These are phyloP conservation scores for Ceratocystis smalleyi DNA, from an alignment of 2,329 filamentous ascomycete species.

Conservation along the genomic window DNA sequence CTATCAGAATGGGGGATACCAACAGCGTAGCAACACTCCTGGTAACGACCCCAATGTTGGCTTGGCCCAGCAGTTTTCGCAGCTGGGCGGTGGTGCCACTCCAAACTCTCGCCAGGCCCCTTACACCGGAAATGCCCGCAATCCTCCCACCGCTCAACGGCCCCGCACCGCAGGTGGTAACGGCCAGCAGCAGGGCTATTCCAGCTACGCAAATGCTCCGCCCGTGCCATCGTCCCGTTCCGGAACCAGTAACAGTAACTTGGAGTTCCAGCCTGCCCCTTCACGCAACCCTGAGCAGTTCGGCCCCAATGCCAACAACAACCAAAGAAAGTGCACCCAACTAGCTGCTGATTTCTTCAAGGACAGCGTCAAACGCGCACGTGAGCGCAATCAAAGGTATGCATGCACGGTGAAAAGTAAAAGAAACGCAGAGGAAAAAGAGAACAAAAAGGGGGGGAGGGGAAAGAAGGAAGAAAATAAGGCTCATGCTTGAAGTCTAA, in stretches of 20 bases:
- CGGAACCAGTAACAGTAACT: constrained; percentile 36
- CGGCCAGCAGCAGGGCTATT: constrained; percentile 46
- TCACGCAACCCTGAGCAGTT: constrained; percentile 78
- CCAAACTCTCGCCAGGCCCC: constrained; percentile 35
- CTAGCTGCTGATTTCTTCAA: constrained; percentile 88
- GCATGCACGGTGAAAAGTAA: constrained; percentile 19
- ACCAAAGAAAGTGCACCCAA: constrained; percentile 54
- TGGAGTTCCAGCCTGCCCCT: constrained; percentile 59
- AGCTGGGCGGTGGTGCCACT: constrained; percentile 59
- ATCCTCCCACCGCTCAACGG: constrained; percentile 51
- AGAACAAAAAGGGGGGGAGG: too few species aligned
- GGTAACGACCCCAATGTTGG: constrained; percentile 77
- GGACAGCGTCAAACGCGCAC: constrained; percentile 89
- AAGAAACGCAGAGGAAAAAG: too few species aligned
- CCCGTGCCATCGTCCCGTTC: constrained; percentile 45
- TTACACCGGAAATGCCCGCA: constrained; percentile 48
- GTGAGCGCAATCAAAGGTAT: constrained; percentile 87
- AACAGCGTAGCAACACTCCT: constrained; percentile 41
- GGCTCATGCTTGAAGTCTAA: not conserved
- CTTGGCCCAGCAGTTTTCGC: constrained; percentile 87
- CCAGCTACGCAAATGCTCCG: constrained; percentile 47
- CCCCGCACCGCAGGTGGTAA: constrained; percentile 68
- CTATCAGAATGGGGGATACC: constrained; percentile 33
- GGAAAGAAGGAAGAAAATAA: too few species aligned
- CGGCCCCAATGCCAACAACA: constrained; percentile 47